Base-by-base conservation (phyloP, 805 yeast genomes). In the Candida ponderosae region DNA sequence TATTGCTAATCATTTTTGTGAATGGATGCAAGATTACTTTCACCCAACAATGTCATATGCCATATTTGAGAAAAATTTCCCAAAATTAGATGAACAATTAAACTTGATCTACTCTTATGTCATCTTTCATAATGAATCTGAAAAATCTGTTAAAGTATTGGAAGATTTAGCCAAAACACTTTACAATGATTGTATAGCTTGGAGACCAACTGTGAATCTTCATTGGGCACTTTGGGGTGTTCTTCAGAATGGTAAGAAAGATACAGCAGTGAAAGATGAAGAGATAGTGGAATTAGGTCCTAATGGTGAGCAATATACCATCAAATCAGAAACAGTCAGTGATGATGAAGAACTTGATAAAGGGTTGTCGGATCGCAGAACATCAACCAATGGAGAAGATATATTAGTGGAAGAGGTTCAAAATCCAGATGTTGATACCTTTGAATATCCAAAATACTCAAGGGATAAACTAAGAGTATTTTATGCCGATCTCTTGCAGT, bases 21-120 rank as follows among this genome's bases (percentile, higher is more conserved):
- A 90, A 63, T 90, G 98, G 98, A 93, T 89, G 97, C 73, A 86
- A 34, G 87, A 93, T 63, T 93, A 90, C 56, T 85, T 81, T 52
- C 52, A 53, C 36, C 66, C 76, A 1, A 41, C 48, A 1, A 32
- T 35, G 18, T 36, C 53, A 4, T 75, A 81, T 55, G 72, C 60
- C 39, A 63, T 83, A n/a, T 68, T 73, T 47, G 65, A 62, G 26
- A 62, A 69, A 11, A 60, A 63, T 29, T 93, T 72, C 59, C 98
- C 98, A 9, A 63, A 66, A 13, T 64, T 66, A 42, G 76, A 76
- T 32, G 81, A 88, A 54, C 79, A 82, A 51, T 54, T 80, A 45
- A 80, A 81, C 50, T 71, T 88, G 47, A 59, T 90, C 37, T 75
- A 76, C 44, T 75, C 90, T n/a, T 93, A 93, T 50, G 79, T 84